A percentile compares a stretch with the other conserved stretches of the same genome.
These are phyloP conservation scores for Erysiphe pisi DNA, from an alignment of 2,329 filamentous ascomycete genomes.

Conservation along the genomic window DNA sequence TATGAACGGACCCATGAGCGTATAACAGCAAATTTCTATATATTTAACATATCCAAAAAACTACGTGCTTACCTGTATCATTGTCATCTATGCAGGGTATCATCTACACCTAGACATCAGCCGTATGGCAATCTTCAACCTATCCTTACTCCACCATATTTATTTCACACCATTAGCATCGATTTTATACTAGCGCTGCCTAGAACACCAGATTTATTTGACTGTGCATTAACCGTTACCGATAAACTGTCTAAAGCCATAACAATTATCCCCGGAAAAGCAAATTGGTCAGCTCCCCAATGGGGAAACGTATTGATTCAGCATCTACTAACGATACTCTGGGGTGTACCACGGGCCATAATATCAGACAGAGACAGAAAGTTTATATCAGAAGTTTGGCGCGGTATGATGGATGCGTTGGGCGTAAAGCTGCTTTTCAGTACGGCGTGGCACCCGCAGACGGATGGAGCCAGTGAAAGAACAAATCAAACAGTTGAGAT, in stretches of 20 bases:
- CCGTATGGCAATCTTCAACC: neutral
- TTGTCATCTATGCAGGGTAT: neutral
- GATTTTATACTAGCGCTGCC: slow-evolving; percentile 10
- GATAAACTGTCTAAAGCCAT: neutral
- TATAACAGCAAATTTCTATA: neutral
- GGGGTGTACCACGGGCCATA: neutral
- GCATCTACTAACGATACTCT: neutral
- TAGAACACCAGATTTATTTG: neutral
- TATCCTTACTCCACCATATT: neutral
- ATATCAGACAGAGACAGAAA: neutral
- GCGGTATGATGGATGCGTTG: neutral
- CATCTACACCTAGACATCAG: slow-evolving; percentile 12
- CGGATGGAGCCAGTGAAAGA: too few species aligned
- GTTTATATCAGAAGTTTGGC: neutral
- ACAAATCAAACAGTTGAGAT: neutral
- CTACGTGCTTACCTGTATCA: neutral
- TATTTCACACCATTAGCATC: slow-evolving; percentile 2
- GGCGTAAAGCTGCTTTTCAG: too few species aligned
- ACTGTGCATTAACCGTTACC: neutral
- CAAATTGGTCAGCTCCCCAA: neutral
- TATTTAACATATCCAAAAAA: neutral
- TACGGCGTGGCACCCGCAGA: too few species aligned
- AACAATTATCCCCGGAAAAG: neutral
- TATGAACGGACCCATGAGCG: neutral
- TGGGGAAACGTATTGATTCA: neutral